These are phyloP conservation scores for Cephalotrichum gorgonifer DNA, from an alignment of 2,329 filamentous ascomycete species.

Conservation along the genomic window DNA sequence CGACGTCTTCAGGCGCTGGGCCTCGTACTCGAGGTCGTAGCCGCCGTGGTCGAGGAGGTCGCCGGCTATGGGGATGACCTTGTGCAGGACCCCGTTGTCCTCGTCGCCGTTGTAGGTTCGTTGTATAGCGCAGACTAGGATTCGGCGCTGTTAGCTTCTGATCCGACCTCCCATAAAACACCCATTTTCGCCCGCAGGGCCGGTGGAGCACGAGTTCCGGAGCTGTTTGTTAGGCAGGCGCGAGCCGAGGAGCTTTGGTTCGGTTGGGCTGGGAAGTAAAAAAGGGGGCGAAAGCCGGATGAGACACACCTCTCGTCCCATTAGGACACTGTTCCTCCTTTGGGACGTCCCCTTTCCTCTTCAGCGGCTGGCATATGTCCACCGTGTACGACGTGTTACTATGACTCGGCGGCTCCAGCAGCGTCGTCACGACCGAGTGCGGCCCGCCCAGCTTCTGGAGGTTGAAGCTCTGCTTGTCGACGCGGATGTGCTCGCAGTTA, in stretches of 20 bases:
- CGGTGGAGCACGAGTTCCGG: no score
- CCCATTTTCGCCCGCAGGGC: neutral
- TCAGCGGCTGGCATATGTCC: conserved; percentile 62
- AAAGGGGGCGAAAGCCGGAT: neutral
- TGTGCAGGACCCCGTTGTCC: conserved; percentile 35
- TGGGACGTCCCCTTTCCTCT: conserved; percentile 44
- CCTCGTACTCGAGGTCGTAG: conserved; percentile 51
- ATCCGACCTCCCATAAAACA: neutral
- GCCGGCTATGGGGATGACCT: conserved; percentile 66
- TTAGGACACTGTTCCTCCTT: conserved; percentile 54
- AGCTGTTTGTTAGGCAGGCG: no score
- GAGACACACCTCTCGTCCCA: conserved; percentile 52
- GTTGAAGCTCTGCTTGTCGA: conserved; percentile 52
- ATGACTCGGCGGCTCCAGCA: conserved; percentile 39
- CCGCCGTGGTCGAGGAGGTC: conserved; percentile 51
- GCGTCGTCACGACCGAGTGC: conserved; percentile 54
- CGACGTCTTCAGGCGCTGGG: conserved; percentile 52
- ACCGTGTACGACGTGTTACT: conserved; percentile 74
- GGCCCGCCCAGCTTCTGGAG: conserved; percentile 54
- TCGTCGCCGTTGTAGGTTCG: conserved; percentile 40
- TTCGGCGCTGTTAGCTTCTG: neutral
- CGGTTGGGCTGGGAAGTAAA: neutral
- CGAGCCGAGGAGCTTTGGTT: no score
- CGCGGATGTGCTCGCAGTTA: conserved; percentile 51
- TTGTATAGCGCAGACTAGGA: conserved; percentile 68